These are phyloP conservation scores for Yarrowia sp. DNA, from an alignment of 805 yeast genomes.

Conservation along the genomic window DNA sequence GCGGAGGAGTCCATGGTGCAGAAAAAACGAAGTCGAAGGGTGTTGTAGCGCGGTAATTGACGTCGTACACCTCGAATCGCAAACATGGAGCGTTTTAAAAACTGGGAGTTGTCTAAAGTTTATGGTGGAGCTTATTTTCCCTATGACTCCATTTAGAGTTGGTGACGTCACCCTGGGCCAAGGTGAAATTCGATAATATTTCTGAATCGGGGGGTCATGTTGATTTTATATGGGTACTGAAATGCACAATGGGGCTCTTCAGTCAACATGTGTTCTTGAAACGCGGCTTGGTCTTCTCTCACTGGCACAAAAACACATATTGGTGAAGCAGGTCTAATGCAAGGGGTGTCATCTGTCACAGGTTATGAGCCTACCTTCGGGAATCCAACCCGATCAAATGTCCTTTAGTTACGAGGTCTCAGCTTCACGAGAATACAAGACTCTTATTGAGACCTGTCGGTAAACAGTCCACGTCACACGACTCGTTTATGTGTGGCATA, in stretches of 20 bases:
- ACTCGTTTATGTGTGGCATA: no score
- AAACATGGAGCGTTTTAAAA: slow-evolving; percentile 29
- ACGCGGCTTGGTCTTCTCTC: no score
- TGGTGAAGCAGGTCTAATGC: slow-evolving; percentile 2
- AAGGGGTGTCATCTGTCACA: slow-evolving; percentile 5
- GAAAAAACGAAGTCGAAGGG: not conserved
- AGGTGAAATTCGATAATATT: no score
- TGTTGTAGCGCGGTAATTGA: not conserved
- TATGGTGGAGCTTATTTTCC: slow-evolving; percentile 4
- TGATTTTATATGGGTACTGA: no score
- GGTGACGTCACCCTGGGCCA: slow-evolving; percentile 14
- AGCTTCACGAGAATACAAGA: no score
- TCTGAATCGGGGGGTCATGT: no score
- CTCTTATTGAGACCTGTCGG: no score
- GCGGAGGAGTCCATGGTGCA: slow-evolving; percentile 41
- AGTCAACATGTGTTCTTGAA: no score
- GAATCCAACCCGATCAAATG: not conserved
- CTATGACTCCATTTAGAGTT: slow-evolving; percentile 16
- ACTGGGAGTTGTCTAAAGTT: slow-evolving; percentile 11
- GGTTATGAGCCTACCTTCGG: not conserved
- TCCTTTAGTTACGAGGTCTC: no score
- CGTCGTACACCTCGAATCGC: slow-evolving; percentile 24
- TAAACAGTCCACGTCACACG: no score
- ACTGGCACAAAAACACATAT: no score
- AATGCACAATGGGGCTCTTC: not conserved